Base-by-base conservation (phyloP, 352 stramenopile genomes). In the Pythium angustatum region DNA sequence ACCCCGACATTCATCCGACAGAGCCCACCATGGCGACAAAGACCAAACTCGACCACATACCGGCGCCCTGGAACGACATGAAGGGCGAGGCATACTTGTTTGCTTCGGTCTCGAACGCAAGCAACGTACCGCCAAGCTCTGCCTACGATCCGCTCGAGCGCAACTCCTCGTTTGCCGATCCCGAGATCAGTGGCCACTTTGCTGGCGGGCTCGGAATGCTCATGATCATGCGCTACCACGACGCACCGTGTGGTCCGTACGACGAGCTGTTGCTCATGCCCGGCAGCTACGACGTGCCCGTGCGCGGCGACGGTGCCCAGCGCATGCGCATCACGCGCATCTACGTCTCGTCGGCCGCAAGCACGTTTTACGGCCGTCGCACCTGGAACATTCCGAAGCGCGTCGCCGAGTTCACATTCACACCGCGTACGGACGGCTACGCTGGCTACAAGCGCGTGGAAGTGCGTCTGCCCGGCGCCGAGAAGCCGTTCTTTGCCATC, bases 301-400 rank as follows among this genome's bases (percentile, higher is more conserved):
- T 38, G 28, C 21, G 54, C n/a, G 31, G 8, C 8, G 40, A 36
- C 28, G 7, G 36, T 15, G 30, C 11, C 15, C 26, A 22, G 36
- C 17, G 38, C 34, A 27, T 9, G 34, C 54, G 40, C n/a, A 52
- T 61, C 28, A 61, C 54, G 41, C 54, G 54, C n/a, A 61, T 61
- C 30, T 61, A 61, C 54, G 54, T 61, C 27, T 52, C 54, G 41
- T 33, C 54, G 1, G 26, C 26, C 7, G 54, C 54, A 5, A 61
- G 40, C 27, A 43, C 40, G 6, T 52, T 30, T 12, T 52, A 61
- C 14, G 54, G 54, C 19, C 54, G 54, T 11, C 54, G 54, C 40
- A 61, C 51, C 28, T 52, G 54, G 54, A 61, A 61, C n/a, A 61
- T 61, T 30, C 40, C 54, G 38, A 61, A 61, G 21, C 54, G 54